These are phyloP conservation scores for Marasmius sp. DNA, from an alignment of 1,284 basidiomycete genomes.

Conservation along the genomic window DNA sequence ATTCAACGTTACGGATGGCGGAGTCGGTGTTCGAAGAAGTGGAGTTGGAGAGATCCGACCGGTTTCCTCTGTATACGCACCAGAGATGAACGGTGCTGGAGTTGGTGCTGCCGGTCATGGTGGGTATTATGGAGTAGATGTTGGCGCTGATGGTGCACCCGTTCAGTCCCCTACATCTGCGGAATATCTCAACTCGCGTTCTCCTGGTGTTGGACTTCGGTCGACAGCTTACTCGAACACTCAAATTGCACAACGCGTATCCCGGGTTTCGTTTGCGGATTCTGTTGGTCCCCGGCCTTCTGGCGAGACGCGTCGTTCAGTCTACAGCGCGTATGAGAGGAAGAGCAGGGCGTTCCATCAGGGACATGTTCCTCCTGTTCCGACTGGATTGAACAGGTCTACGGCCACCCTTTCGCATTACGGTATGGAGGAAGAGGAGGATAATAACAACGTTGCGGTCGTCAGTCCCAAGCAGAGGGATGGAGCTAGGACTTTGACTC, in stretches of 20 bases:
- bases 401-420: conserved; percentile 7
- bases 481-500: conserved; percentile 64
- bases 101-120: conserved; percentile 35
- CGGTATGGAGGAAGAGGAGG: background rate
- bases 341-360: conserved; percentile 51
- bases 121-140: conserved; percentile 3
- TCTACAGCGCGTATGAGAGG: conserved; percentile 18
- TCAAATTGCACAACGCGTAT: conserved; percentile 40
- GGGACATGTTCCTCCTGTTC: conserved; percentile 33
- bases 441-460: conserved; percentile 25
- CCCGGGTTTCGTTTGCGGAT: conserved; percentile 44
- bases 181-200: conserved; percentile 46
- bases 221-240: conserved; percentile 29
- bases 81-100: conserved; percentile 45
- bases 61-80: conserved; percentile 41
- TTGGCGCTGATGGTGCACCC: background rate
- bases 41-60: conserved; percentile 49
- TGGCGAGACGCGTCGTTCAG: conserved; percentile 51
- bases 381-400: conserved; percentile 3
- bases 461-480: conserved; percentile 69
- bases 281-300: conserved; percentile 60
- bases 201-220: conserved; percentile 41
- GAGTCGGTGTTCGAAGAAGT: conserved; percentile 9
- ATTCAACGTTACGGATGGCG: conserved; percentile 17
- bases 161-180: conserved; percentile 24